Percentiles rank a stretch among this genome's conserved stretches.
Evolutionary conservation across 2,329 filamentous ascomycete species (phyloP).

Genomic region (Ophiocordyceps unilateralis): DNA sequence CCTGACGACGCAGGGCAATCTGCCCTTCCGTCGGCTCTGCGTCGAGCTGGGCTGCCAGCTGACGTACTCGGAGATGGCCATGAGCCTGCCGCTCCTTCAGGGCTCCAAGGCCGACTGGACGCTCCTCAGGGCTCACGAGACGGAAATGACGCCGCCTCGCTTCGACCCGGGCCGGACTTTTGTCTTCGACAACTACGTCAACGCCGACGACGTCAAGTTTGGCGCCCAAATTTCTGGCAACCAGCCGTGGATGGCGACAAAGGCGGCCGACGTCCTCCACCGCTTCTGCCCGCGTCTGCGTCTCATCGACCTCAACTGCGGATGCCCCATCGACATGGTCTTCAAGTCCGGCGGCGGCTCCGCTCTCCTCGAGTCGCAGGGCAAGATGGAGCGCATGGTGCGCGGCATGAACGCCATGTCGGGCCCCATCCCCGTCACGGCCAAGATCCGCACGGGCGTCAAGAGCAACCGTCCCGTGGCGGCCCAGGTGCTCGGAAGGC

Average conservation of each 20-base stretch:
- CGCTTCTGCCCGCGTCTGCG: constrained; percentile 66
- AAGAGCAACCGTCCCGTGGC: constrained; percentile 65
- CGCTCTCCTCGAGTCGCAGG: constrained; percentile 71
- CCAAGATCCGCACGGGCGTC: constrained; percentile 88
- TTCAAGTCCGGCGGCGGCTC: constrained; percentile 80
- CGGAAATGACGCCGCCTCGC: constrained; percentile 56
- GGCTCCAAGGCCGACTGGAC: constrained; percentile 90
- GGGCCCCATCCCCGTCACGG: constrained; percentile 76
- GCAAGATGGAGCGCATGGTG: constrained; percentile 86
- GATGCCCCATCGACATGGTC: constrained; percentile 90
- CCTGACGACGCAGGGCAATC: constrained; percentile 88
- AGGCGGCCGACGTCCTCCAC: constrained; percentile 69
- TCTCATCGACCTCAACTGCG: constrained; percentile 89
- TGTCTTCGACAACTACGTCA: constrained; percentile 65
- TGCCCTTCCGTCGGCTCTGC: constrained; percentile 84
- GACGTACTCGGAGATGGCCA: constrained; percentile 97
- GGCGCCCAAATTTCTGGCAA: constrained; percentile 86
- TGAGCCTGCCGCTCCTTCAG: constrained; percentile 77
- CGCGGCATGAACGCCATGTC: constrained; percentile 93
- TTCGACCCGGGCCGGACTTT: constrained; percentile 32
- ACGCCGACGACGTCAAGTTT: constrained; percentile 69
- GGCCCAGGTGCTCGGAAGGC: constrained; percentile 61
- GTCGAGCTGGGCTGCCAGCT: constrained; percentile 77
- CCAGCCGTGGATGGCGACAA: constrained; percentile 79
- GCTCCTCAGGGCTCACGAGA: constrained; percentile 78